Evolutionary conservation across 495 filamentous ascomycete species (phyloP), one percentile per base, ranked within the genome.

Genomic region (Hypoxylon rickii): DNA sequence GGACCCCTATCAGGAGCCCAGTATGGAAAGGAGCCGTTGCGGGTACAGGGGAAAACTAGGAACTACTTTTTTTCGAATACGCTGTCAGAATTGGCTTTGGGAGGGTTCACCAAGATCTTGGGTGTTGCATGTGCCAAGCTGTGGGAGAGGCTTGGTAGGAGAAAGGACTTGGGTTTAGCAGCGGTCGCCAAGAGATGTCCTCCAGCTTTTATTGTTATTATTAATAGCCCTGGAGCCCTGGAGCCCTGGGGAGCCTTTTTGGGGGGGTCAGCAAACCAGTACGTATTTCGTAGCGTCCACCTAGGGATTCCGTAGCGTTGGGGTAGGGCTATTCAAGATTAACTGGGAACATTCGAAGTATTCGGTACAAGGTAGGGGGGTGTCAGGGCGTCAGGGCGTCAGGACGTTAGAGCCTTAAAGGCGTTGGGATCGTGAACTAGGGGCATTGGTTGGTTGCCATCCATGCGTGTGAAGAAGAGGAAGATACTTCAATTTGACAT

Each of bases 41-140:
- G 43, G 34, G 40, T 34, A 40, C 37, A 29, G 42, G 33, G 54
- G 54, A 38, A 33, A 33, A 41, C 16, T 13, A 36, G 26, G 22
- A 29, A 41, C 22, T 36, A 41, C 16, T 44, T 40, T 41, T 40
- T 40, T 58, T 58, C 12, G 7, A 36, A 41, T 50, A 52, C 44
- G 43, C 34, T 50, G 46, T 57, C 38, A 42, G 59, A 45, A 63
- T 63, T 63, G 59, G 45, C 53, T 58, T 58, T 54, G 33, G 46
- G 39, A 61, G 38, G 44, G 59, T 49, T 58, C 49, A 63, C 59
- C 49, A 63, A 66, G 63, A 58, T 62, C 66, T 69, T 66, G 54
- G 66, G 60, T 59, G 63, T 64, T 62, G 66, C 66, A 69, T 69
- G 55, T 64, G 66, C 66, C 66, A 69, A 69, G 66, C 59, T 57